Conservation (phyloP, 192 early-diverging fungal genomes). For the Podila minutissima region DNA sequence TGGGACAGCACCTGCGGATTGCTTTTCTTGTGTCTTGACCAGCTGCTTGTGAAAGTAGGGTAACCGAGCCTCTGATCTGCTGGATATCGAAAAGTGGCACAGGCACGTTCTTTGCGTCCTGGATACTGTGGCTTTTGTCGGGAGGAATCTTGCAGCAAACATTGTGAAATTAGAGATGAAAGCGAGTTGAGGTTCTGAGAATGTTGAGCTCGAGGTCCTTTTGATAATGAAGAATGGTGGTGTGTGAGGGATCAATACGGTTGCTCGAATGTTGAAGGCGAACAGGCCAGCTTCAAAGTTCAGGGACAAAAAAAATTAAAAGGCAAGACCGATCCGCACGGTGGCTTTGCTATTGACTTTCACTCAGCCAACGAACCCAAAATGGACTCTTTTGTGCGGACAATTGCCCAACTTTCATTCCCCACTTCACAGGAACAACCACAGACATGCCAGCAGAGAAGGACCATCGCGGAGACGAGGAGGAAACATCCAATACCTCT, state of each 20-base stretch:
- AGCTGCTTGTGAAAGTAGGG: constrained; percentile 44
- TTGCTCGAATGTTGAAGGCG: background rate
- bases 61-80: background rate
- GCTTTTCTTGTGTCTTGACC: constrained; percentile 10
- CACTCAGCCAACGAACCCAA: background rate
- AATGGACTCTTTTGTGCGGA: too few species aligned
- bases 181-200: too few species aligned
- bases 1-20: background rate
- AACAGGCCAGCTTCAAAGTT: too few species aligned
- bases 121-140: background rate
- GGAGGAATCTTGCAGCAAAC: background rate
- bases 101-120: background rate
- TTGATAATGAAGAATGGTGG: too few species aligned
- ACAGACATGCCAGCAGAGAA: constrained; percentile 29
- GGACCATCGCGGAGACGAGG: constrained; percentile 10
- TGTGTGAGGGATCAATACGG: background rate
- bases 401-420: background rate
- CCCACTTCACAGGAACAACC: background rate
- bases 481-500: background rate
- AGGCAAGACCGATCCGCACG: background rate
- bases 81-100: constrained; percentile 19
- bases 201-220: too few species aligned
- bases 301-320: background rate
- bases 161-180: too few species aligned
- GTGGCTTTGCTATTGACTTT: constrained; percentile 17